A percentile compares a stretch with the other conserved stretches of the same genome.
Evolutionary conservation across 805 yeast genomes (phyloP).

Genomic region (Monosporozyma siamensis): DNA sequence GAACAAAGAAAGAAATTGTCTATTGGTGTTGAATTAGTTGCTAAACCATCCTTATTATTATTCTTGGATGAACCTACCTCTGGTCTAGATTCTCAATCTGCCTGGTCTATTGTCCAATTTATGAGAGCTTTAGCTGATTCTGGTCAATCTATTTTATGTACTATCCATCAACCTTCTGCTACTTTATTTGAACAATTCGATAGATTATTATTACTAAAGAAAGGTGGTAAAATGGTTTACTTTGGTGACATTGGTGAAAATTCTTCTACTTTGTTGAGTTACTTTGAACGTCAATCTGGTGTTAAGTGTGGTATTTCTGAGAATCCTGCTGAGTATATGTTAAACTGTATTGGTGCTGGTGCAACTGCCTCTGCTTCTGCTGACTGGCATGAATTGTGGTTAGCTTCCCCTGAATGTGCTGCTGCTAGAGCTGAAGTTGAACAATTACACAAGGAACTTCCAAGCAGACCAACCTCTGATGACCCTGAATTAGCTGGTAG

Average conservation of each 20-base stretch:
- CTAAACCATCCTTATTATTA: conserved; percentile 53
- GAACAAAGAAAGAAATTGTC: conserved; percentile 61
- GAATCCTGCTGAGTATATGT: conserved; percentile 70
- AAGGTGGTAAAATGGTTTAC: conserved; percentile 74
- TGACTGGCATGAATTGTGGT: conserved; percentile 63
- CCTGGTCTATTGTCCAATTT: conserved; percentile 60
- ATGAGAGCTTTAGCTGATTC: conserved; percentile 58
- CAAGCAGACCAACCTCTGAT: conserved; percentile 25
- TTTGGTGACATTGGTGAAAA: conserved; percentile 72
- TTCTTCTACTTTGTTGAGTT: conserved; percentile 47
- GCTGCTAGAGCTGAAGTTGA: conserved; percentile 46
- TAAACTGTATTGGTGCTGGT: conserved; percentile 72
- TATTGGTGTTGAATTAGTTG: conserved; percentile 64
- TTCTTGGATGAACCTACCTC: conserved; percentile 69
- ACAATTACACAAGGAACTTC: conserved; percentile 41
- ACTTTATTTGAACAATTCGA: conserved; percentile 59
- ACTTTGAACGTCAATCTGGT: conserved; percentile 68
- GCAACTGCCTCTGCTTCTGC: conserved; percentile 53
- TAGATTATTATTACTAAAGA: conserved; percentile 54
- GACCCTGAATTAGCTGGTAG: conserved; percentile 32
- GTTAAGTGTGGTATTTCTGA: conserved; percentile 50
- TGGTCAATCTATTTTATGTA: conserved; percentile 69
- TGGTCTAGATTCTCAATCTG: conserved; percentile 59
- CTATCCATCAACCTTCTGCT: conserved; percentile 74
- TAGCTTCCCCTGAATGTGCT: conserved; percentile 39